Evolutionary conservation across 768 basidiomycete genomes (phyloP), one percentile per base, ranked within the genome.

Genomic region (Suillus americanus): DNA sequence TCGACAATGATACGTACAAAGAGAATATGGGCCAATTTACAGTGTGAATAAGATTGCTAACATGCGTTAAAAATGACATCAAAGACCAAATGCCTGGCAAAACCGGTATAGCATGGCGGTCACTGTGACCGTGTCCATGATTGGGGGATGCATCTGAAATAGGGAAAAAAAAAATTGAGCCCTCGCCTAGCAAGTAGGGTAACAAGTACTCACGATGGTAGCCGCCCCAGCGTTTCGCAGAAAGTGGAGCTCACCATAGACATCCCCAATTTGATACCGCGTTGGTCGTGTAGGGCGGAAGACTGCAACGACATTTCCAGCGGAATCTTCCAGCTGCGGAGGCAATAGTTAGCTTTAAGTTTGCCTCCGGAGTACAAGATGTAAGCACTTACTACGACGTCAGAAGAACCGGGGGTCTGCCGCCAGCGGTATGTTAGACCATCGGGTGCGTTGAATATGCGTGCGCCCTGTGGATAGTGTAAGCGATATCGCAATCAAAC

Each of bases 51-150:
- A 64, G 56, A 62, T 69, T 60, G 64, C 63, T 35, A 62, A 65
- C 63, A 65, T 62, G 62, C 60, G 55, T 53, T 61, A 43, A 40
- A 61, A n/a, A 54, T 46, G 62, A 68, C 35, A 67, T 81, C 76
- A 83, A 56, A 83, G 77, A 66, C 81, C 81, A 68, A 81, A 84
- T 38, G 80, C 77, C 64, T 77, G 81, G 69, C 89, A 90, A 75
- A 92, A 91, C 56, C 93, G 88, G 78, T 91, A 93, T 41, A 94
- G 82, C 91, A 94, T 93, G 62, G 87, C 86, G 35, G 92, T 92
- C 69, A 94, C 87, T 33, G 89, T 89, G 66, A 94, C 91, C 53
- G 86, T 87, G 81, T 94, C 91, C 92, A 94, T 94, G 77, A 94
- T 88, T 68, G 92, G 92, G 60, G 91, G 92, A 73, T 92, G 92